These are phyloP conservation scores for Trichoderma endophyticum DNA, from an alignment of 2,329 filamentous ascomycete species.

Conservation along the genomic window DNA sequence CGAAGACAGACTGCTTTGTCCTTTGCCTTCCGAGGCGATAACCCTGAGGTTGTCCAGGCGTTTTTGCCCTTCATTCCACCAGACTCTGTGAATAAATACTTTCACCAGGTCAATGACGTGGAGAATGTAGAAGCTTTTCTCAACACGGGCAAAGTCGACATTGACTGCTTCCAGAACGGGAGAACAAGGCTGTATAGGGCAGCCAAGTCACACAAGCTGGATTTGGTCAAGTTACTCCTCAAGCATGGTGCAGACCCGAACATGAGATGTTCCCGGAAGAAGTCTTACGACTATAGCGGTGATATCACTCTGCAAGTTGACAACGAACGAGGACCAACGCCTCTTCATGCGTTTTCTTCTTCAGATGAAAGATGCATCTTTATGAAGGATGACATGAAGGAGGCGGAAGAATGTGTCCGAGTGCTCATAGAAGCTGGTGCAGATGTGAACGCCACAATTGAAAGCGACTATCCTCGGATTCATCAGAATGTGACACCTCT, in stretches of 20 bases:
- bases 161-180: background rate
- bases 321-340: background rate
- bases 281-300: background rate
- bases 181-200: background rate
- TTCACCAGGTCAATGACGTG: background rate
- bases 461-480: fast-evolving
- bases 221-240: background rate
- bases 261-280: background rate
- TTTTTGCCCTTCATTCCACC: background rate
- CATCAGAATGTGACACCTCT: background rate
- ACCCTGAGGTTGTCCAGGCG: background rate
- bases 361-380: background rate
- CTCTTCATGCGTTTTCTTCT: background rate
- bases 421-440: background rate
- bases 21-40: background rate
- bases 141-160: background rate
- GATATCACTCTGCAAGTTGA: background rate
- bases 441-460: background rate
- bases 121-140: background rate
- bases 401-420: background rate
- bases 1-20: background rate
- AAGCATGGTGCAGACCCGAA: background rate
- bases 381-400: background rate
- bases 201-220: background rate
- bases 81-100: background rate